These are phyloP conservation scores for Fusarium domesticum DNA, from an alignment of 2,329 filamentous ascomycete genomes.

Conservation along the genomic window DNA sequence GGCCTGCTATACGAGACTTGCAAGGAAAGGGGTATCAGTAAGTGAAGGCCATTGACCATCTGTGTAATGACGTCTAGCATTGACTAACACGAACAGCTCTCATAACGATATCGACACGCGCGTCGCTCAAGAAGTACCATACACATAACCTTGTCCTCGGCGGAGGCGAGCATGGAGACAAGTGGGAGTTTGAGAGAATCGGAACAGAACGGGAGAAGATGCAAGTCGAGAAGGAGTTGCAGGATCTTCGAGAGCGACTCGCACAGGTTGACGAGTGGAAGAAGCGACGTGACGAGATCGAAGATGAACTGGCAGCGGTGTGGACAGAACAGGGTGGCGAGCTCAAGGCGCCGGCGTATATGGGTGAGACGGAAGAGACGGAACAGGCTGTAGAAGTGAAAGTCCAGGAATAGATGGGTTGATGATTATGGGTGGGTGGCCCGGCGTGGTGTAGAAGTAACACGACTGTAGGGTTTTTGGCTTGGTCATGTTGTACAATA, in stretches of 20 bases:
- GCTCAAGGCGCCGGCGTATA: constrained; percentile 48
- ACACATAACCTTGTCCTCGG: constrained; percentile 86
- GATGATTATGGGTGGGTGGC: neutral
- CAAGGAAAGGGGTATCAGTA: constrained; percentile 90
- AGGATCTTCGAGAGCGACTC: constrained; percentile 76
- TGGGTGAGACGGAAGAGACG: constrained; percentile 10
- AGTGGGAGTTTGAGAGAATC: constrained; percentile 91
- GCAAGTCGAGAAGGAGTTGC: constrained; percentile 85
- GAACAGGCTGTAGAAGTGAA: constrained; percentile 7
- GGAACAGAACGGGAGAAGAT: constrained; percentile 92
- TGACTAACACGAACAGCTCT: constrained; percentile 55
- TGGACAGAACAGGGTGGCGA: constrained; percentile 55
- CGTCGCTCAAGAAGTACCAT: constrained; percentile 93
- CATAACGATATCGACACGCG: constrained; percentile 93
- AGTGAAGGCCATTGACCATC: constrained; percentile 38
- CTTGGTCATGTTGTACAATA: neutral
- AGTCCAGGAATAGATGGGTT: neutral
- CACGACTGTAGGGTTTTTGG: neutral
- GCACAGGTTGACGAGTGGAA: constrained; percentile 84
- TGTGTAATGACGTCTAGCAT: neutral
- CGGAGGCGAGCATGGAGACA: constrained; percentile 73
- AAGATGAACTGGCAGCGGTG: constrained; percentile 68
- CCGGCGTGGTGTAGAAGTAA: neutral
- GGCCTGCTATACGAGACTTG: constrained; percentile 88
- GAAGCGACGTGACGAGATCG: constrained; percentile 72